Percentiles rank a stretch among this genome's conserved stretches.
Conservation (phyloP, 192 early-diverging fungal genomes). For the Coemansia sp. region DNA sequence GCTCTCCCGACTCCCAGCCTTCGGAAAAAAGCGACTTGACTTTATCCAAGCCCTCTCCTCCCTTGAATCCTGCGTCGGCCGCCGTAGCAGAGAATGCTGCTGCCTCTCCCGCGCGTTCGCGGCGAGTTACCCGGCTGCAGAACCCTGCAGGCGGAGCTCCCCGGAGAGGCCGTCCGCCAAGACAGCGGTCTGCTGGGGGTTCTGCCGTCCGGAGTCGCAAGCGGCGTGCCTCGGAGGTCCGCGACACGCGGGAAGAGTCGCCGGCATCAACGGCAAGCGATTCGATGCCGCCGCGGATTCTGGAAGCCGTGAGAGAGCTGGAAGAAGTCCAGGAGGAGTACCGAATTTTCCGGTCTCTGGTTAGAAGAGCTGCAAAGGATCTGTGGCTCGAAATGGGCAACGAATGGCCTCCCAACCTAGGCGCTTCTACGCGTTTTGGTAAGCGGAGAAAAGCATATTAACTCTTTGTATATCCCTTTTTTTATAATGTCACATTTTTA, state of each 20-base stretch:
- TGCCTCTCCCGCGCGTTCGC: background rate
- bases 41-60: background rate
- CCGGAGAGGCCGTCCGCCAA: constrained; percentile 2
- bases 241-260: background rate
- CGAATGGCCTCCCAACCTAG: constrained; percentile 43
- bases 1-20: background rate
- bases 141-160: background rate
- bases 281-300: constrained; percentile 5
- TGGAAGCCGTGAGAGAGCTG: constrained; percentile 19
- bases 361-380: constrained; percentile 37
- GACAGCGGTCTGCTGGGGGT: background rate
- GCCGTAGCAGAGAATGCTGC: background rate
- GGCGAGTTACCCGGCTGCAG: no score
- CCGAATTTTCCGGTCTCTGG: constrained; percentile 24
- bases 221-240: background rate
- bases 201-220: no score
- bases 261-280: constrained; percentile 1
- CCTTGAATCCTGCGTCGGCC: background rate
- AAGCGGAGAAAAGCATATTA: constrained; percentile 35
- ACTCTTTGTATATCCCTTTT: background rate
- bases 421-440: constrained; percentile 37
- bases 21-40: background rate
- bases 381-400: constrained; percentile 46
- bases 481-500: constrained; percentile 1
- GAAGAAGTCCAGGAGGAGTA: constrained; percentile 45